Percentiles rank a stretch among this genome's conserved stretches.
Conservation (phyloP, 768 basidiomycete genomes). For the Imleria badia region DNA sequence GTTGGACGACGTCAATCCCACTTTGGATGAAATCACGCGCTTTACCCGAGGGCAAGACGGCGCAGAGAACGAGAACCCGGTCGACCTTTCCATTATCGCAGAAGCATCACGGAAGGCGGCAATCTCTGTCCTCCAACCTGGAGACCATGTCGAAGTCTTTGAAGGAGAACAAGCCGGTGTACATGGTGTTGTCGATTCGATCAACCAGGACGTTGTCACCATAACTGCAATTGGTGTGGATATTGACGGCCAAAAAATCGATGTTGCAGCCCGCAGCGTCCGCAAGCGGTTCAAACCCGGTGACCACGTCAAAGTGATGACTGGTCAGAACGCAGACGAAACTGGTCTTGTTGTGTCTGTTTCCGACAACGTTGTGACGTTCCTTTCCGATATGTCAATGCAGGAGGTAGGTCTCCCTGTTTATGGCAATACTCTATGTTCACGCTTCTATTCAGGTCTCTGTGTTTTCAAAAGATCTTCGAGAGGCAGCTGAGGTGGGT, state of each 20-base stretch:
- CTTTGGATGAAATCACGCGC: constrained; percentile 92
- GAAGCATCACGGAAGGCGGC: constrained; percentile 90
- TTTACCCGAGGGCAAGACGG: constrained; percentile 80
- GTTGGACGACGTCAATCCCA: constrained; percentile 90
- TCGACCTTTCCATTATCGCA: constrained; percentile 89
- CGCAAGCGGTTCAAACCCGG: constrained; percentile 95
- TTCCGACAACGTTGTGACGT: constrained; percentile 87
- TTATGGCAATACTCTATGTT: background rate
- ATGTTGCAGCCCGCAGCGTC: constrained; percentile 84
- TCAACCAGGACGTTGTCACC: constrained; percentile 82
- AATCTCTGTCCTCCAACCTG: constrained; percentile 93
- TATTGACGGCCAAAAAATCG: constrained; percentile 82
- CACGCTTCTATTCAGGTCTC: constrained; percentile 60
- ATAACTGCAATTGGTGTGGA: constrained; percentile 80
- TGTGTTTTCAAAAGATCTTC: constrained; percentile 95
- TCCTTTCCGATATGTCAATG: constrained; percentile 96
- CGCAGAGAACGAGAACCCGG: constrained; percentile 60
- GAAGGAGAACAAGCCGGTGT: constrained; percentile 96
- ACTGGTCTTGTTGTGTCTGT: constrained; percentile 95
- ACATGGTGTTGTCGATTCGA: constrained; percentile 88
- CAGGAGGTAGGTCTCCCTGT: constrained; percentile 66
- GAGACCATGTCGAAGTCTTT: constrained; percentile 96
- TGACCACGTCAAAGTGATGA: constrained; percentile 98
- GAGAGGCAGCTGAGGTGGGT: constrained; percentile 98
- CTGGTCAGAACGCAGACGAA: constrained; percentile 91